These are phyloP conservation scores for Penicillium salamii DNA, from an alignment of 495 filamentous ascomycete genomes.

Conservation along the genomic window DNA sequence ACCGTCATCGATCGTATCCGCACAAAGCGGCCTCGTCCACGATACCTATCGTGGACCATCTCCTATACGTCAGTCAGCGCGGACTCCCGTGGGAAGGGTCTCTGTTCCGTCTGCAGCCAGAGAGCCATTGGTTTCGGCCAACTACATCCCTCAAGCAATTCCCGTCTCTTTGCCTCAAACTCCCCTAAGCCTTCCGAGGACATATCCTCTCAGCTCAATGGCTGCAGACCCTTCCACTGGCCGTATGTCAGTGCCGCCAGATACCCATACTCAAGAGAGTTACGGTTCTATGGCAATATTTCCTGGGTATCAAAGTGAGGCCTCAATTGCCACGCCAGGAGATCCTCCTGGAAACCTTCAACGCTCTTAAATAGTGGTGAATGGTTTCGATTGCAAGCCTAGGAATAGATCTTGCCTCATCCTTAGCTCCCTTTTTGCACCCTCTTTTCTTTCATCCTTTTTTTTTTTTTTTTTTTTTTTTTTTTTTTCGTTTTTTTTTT, in stretches of 20 bases:
- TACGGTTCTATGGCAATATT: background rate
- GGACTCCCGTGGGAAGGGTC: background rate
- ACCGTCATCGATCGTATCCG: background rate
- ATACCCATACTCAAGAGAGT: background rate
- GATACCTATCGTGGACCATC: background rate
- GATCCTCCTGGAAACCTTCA: background rate
- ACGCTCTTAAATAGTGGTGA: too few relatives aligned
- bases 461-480: too few relatives aligned
- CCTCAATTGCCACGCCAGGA: background rate
- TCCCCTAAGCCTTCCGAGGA: background rate
- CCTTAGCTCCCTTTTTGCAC: too few relatives aligned
- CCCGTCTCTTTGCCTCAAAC: background rate
- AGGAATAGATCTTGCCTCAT: too few relatives aligned
- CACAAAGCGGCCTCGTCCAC: background rate
- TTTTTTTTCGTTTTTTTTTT: too few relatives aligned
- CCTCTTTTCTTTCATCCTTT: too few relatives aligned
- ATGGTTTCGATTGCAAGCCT: too few relatives aligned
- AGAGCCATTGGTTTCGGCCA: background rate
- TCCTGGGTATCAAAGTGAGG: background rate
- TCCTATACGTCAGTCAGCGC: background rate
- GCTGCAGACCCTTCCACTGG: background rate
- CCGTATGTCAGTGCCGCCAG: background rate
- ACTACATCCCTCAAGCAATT: background rate
- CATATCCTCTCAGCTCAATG: background rate
- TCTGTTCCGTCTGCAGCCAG: background rate